phyloP scores from a whole-genome alignment of 805 yeast genomes.

The Candida piceae region DNA sequence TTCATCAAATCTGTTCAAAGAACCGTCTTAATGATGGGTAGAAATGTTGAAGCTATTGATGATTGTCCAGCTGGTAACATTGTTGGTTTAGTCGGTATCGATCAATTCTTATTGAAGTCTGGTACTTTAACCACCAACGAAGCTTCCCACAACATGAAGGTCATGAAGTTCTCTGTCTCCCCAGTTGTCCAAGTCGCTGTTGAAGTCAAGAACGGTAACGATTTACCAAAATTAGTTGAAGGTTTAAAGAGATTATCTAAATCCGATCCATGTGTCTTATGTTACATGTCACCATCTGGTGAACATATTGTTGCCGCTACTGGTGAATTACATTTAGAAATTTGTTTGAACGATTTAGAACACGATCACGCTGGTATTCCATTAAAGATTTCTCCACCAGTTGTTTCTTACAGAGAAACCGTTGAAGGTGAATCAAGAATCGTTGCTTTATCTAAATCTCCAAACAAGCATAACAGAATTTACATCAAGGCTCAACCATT shows the following conservation, averaged over 20 bases:
- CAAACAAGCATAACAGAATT: slow-evolving; percentile 99
- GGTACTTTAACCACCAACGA: slow-evolving; percentile 98
- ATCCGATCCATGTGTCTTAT: slow-evolving; percentile 98
- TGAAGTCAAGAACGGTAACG: slow-evolving; percentile 99
- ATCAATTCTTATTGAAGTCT: slow-evolving; percentile 98
- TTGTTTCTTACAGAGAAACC: slow-evolving; percentile 98
- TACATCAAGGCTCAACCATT: slow-evolving; percentile 96
- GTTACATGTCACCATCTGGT: slow-evolving; percentile 88
- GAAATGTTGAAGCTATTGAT: slow-evolving; percentile 95
- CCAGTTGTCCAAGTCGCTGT: slow-evolving; percentile 99
- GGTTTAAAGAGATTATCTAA: slow-evolving; percentile 99
- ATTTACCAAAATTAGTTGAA: slow-evolving; percentile 98
- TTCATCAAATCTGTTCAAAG: slow-evolving; percentile 97
- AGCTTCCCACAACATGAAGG: slow-evolving; percentile 98
- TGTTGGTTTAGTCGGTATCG: slow-evolving; percentile 99
- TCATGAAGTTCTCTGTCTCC: slow-evolving; percentile 99
- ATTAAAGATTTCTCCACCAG: slow-evolving; percentile 95
- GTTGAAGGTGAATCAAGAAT: slow-evolving; percentile 91
- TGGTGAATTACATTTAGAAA: slow-evolving; percentile 99
- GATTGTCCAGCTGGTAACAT: slow-evolving; percentile 99
- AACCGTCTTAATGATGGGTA: slow-evolving; percentile 99
- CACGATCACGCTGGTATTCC: slow-evolving; percentile 99
- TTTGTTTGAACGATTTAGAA: slow-evolving; percentile 92
- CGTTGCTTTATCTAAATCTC: slow-evolving; percentile 97
- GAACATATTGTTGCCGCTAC: slow-evolving; percentile 99